Conservation (phyloP, 495 filamentous ascomycete species). For the Cryomyces antarcticus region DNA sequence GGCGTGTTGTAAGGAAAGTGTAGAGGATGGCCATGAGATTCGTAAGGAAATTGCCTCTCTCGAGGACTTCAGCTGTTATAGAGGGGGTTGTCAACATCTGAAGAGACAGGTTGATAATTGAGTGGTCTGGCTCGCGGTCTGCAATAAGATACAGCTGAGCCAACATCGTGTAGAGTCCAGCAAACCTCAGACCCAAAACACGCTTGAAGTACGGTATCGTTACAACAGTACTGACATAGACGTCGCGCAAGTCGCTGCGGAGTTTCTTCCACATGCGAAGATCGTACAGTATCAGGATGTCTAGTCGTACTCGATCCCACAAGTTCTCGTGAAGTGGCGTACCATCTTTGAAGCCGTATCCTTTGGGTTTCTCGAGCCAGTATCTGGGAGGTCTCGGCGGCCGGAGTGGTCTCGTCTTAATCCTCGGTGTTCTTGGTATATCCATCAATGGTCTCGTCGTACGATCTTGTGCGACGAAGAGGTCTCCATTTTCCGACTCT, state of each 20-base stretch:
- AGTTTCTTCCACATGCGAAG: slow-evolving; percentile 91
- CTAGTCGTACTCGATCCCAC: slow-evolving; percentile 68
- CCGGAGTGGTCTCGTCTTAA: slow-evolving; percentile 4
- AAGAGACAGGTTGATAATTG: slow-evolving; percentile 88
- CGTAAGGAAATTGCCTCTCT: slow-evolving; percentile 89
- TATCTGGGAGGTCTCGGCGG: slow-evolving; percentile 40
- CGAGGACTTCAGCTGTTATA: slow-evolving; percentile 84
- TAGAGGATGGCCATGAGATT: slow-evolving; percentile 91
- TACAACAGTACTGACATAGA: slow-evolving; percentile 92
- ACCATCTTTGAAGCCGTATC: slow-evolving; percentile 30
- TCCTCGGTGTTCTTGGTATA: slow-evolving; percentile 21
- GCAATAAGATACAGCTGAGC: slow-evolving; percentile 92
- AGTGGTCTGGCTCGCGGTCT: slow-evolving; percentile 91
- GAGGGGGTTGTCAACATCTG: slow-evolving; percentile 94
- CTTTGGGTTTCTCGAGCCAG: slow-evolving; percentile 66
- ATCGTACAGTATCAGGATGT: slow-evolving; percentile 95
- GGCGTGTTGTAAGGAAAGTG: slow-evolving; percentile 85
- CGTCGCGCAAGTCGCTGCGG: slow-evolving; percentile 68
- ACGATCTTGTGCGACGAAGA: not conserved
- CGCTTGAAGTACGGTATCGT: slow-evolving; percentile 90
- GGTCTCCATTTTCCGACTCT: slow-evolving; percentile 28
- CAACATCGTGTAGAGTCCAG: slow-evolving; percentile 78
- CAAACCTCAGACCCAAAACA: slow-evolving; percentile 79
- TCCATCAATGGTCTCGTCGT: slow-evolving; percentile 10
- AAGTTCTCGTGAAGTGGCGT: slow-evolving; percentile 64